Evolutionary conservation across 805 yeast genomes (phyloP).

Genomic region (Saturnispora sanitii): DNA sequence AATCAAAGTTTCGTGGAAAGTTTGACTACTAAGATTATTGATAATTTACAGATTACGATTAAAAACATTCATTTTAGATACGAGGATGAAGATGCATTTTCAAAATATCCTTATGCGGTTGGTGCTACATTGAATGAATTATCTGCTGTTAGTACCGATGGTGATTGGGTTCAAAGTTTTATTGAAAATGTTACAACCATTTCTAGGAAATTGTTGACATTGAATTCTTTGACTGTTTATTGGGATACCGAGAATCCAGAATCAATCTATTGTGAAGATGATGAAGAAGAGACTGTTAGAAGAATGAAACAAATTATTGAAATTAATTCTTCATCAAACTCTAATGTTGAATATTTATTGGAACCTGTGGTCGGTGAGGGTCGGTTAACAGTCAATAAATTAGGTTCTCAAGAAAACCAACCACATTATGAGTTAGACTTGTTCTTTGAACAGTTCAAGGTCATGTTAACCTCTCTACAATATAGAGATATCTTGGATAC

Average conservation of each 20-base stretch:
- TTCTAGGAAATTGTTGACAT: conserved; percentile 67
- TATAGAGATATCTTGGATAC: conserved; percentile 76
- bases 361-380: conserved; percentile 89
- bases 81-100: conserved; percentile 68
- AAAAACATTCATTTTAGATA: conserved; percentile 86
- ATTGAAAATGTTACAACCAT: conserved; percentile 57
- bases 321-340: conserved; percentile 11
- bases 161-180: conserved; percentile 75
- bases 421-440: conserved; percentile 71
- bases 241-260: conserved; percentile 61
- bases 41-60: conserved; percentile 84
- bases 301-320: conserved; percentile 38
- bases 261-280: conserved; percentile 39
- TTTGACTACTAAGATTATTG: conserved; percentile 80
- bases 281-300: conserved; percentile 38
- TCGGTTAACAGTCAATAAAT: conserved; percentile 67
- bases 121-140: conserved; percentile 80
- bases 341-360: conserved; percentile 46
- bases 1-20: conserved; percentile 83
- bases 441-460: conserved; percentile 80
- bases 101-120: conserved; percentile 66
- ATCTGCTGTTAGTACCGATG: conserved; percentile 86
- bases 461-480: conserved; percentile 76
- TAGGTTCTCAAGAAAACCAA: conserved; percentile 53
- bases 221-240: conserved; percentile 67